Conservation (phyloP, 2,329 filamentous ascomycete species). For the Furcasterigmium sp. region DNA sequence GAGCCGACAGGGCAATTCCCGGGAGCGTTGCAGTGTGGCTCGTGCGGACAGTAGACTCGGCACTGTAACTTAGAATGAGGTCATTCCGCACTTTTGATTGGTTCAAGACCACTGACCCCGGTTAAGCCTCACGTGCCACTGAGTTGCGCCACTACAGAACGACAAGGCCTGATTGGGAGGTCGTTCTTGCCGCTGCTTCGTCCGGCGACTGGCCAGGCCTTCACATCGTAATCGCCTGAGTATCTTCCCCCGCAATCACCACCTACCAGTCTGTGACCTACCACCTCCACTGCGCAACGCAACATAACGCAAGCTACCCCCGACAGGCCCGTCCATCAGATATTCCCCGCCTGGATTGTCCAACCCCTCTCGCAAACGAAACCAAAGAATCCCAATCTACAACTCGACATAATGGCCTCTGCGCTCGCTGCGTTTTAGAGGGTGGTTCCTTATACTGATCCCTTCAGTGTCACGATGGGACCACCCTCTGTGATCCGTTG, state of each 20-base stretch:
- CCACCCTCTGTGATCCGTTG: conserved; percentile 45
- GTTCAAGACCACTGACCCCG: neutral
- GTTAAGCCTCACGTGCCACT: conserved; percentile 8
- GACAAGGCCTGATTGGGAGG: neutral
- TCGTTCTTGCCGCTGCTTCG: neutral
- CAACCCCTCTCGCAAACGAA: neutral
- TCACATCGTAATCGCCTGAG: too few relatives aligned
- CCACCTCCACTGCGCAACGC: neutral
- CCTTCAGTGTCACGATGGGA: conserved; percentile 50
- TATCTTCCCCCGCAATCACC: conserved; percentile 4
- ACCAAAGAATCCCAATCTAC: neutral
- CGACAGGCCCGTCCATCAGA: neutral
- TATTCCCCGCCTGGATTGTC: neutral
- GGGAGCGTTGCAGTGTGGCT: neutral
- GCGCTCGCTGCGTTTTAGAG: conserved; percentile 46
- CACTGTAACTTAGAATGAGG: conserved; percentile 1
- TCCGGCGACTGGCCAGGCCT: conserved; percentile 4
- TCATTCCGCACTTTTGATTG: neutral
- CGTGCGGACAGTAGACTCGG: neutral
- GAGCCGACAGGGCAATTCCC: neutral
- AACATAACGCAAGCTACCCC: neutral
- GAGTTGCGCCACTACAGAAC: neutral
- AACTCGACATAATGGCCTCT: conserved; percentile 13
- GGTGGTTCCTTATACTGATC: conserved; percentile 41
- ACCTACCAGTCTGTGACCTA: neutral